Evolutionary conservation across 2,329 filamentous ascomycete species (phyloP).

Genomic region (Hypoxylon sp.): DNA sequence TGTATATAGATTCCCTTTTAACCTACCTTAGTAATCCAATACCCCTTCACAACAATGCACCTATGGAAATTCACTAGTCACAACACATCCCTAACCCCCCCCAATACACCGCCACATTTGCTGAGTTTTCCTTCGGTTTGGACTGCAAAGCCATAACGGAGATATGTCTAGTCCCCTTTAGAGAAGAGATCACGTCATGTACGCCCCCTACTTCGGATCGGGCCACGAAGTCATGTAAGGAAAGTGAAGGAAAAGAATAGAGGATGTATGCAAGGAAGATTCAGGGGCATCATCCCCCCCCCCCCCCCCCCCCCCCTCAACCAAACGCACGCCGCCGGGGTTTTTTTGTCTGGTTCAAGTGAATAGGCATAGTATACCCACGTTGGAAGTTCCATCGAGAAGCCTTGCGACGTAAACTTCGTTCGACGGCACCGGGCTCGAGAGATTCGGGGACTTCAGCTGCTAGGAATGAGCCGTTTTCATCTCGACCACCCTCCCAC

Average conservation of each 20-base stretch:
- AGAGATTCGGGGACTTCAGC: constrained; percentile 18
- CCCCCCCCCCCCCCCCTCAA: neutral
- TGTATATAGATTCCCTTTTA: constrained; percentile 55
- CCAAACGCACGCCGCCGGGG: constrained; percentile 34
- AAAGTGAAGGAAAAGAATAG: constrained; percentile 46
- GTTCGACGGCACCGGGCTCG: constrained; percentile 27
- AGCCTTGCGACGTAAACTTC: constrained; percentile 16
- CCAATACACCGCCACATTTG: constrained; percentile 49
- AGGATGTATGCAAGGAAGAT: constrained; percentile 42
- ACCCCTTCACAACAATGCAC: constrained; percentile 48
- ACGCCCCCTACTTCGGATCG: constrained; percentile 50
- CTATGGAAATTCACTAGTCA: constrained; percentile 43
- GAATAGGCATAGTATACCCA: constrained; percentile 46
- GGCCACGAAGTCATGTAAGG: constrained; percentile 58
- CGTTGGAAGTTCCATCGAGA: constrained; percentile 26
- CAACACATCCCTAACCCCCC: constrained; percentile 43
- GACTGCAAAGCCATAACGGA: constrained; percentile 53
- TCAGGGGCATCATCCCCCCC: constrained; percentile 28
- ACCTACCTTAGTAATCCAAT: constrained; percentile 54
- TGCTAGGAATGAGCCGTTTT: constrained; percentile 10
- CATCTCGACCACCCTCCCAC: constrained; percentile 10
- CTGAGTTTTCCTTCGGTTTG: constrained; percentile 56
- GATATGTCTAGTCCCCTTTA: constrained; percentile 53
- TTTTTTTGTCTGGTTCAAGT: constrained; percentile 52
- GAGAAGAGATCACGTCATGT: constrained; percentile 57